Percentiles rank a stretch among this genome's conserved stretches.
Evolutionary conservation across 768 basidiomycete genomes (phyloP).

Genomic region (Grammothele lineata): DNA sequence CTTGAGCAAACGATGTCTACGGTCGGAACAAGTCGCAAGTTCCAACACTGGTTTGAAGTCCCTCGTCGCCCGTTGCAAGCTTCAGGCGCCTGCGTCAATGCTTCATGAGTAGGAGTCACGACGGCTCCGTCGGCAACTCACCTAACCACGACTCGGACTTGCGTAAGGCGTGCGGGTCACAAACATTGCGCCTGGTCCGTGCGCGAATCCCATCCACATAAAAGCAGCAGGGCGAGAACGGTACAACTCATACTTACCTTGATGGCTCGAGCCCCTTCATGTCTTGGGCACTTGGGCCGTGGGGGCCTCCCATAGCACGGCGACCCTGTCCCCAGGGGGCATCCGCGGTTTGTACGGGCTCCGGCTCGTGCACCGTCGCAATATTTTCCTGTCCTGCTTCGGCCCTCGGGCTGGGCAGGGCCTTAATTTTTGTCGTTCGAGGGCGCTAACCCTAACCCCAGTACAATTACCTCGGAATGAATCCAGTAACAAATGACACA

Average conservation of each 20-base stretch:
- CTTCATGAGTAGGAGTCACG: no score
- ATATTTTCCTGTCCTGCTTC: constrained; percentile 43
- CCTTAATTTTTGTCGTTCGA: constrained; percentile 26
- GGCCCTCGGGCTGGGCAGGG: constrained; percentile 53
- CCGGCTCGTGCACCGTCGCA: constrained; percentile 42
- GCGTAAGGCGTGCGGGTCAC: no score
- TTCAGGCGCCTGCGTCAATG: no score
- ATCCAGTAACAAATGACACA: no score
- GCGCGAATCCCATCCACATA: constrained; percentile 2
- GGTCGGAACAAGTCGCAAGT: no score
- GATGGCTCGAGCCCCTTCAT: constrained; percentile 31
- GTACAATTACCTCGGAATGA: no score
- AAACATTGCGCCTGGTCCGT: constrained; percentile 20
- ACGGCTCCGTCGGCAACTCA: no score
- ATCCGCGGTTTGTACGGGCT: constrained; percentile 34
- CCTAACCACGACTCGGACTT: no score
- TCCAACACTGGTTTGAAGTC: no score
- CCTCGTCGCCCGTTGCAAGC: no score
- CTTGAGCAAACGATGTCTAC: no score
- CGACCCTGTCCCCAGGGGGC: constrained; percentile 51
- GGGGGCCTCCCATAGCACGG: constrained; percentile 45
- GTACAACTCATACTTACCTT: constrained; percentile 27
- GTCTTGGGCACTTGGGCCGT: constrained; percentile 31
- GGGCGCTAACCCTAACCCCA: background rate
- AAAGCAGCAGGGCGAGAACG: background rate